phyloP scores from a whole-genome alignment of 2,329 filamentous ascomycete genomes.

The Esteya vermicola region DNA sequence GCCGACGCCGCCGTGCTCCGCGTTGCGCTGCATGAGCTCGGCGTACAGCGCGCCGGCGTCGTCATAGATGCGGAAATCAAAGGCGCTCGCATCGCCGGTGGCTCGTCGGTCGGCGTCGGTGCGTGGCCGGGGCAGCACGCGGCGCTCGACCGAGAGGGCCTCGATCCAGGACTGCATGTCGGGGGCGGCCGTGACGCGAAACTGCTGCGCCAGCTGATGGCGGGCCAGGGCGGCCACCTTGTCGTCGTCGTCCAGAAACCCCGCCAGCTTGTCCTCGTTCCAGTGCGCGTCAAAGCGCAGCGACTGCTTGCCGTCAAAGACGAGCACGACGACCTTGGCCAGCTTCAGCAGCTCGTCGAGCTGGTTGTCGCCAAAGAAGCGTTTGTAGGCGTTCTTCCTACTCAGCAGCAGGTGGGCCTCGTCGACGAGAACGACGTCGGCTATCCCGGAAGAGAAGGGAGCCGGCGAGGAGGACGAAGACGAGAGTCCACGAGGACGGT shows the following conservation, averaged over 20 bases:
- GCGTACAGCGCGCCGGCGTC: constrained; percentile 4
- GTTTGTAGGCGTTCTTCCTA: constrained; percentile 5
- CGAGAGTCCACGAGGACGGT: not conserved
- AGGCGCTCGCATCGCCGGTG: constrained; percentile 1
- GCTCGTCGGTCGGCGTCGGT: not conserved
- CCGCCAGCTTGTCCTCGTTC: constrained; percentile 2
- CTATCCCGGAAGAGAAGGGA: no score
- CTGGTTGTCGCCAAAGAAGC: constrained; percentile 7
- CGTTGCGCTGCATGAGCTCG: constrained; percentile 4
- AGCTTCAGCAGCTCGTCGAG: constrained; percentile 4
- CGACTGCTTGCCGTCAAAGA: constrained; percentile 6
- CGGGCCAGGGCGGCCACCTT: not conserved
- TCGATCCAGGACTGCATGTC: constrained; percentile 5
- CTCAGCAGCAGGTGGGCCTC: constrained; percentile 5
- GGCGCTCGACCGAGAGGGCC: constrained; percentile 4
- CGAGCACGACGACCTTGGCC: constrained; percentile 1
- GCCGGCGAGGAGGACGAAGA: no score
- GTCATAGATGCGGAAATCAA: constrained; percentile 5
- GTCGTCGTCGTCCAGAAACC: not conserved
- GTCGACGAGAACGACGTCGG: constrained; percentile 4
- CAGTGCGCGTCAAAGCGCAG: constrained; percentile 5
- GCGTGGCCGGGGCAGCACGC: constrained; percentile 1
- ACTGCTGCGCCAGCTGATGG: constrained; percentile 1
- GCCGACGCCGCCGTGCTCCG: constrained; percentile 1
- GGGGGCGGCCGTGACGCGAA: constrained; percentile 1